Conservation (phyloP, 2,329 filamentous ascomycete genomes). For the Pseudogymnoascus sp. region DNA sequence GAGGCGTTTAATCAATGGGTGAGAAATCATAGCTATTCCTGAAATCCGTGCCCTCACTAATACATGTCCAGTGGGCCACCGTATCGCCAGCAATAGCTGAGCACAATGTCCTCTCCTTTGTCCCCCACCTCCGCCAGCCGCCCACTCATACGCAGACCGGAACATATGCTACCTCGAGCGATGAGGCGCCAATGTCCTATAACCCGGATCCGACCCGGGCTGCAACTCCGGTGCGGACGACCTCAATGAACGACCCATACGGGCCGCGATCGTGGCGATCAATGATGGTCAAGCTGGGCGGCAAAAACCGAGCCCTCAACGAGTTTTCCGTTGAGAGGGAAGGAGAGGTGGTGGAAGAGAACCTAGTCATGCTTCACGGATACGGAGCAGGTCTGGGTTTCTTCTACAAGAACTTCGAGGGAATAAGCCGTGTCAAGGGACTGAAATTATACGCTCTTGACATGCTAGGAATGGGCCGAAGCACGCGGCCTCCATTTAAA, state of each 20-base stretch:
- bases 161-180: constrained; percentile 37
- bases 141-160: constrained; percentile 48
- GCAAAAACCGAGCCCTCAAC: constrained; percentile 81
- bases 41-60: constrained; percentile 9
- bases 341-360: constrained; percentile 72
- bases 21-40: constrained; percentile 26
- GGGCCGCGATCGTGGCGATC: constrained; percentile 82
- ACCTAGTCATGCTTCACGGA: constrained; percentile 90
- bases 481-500: constrained; percentile 72
- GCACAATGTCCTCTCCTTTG: constrained; percentile 75
- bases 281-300: constrained; percentile 72
- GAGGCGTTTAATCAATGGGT: constrained; percentile 91
- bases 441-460: constrained; percentile 94
- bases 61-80: constrained; percentile 62
- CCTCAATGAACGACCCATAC: constrained; percentile 60
- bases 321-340: constrained; percentile 85
- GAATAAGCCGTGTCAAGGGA: constrained; percentile 65
- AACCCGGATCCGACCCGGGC: constrained; percentile 30
- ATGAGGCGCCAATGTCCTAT: constrained; percentile 32
- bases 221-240: constrained; percentile 35
- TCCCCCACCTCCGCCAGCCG: constrained; percentile 71
- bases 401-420: constrained; percentile 97
- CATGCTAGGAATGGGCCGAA: constrained; percentile 90
- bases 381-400: constrained; percentile 95
- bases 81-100: constrained; percentile 78